These are phyloP conservation scores for Effrenium voratum DNA, from an alignment of 73 alveolate genomes.

Conservation along the genomic window DNA sequence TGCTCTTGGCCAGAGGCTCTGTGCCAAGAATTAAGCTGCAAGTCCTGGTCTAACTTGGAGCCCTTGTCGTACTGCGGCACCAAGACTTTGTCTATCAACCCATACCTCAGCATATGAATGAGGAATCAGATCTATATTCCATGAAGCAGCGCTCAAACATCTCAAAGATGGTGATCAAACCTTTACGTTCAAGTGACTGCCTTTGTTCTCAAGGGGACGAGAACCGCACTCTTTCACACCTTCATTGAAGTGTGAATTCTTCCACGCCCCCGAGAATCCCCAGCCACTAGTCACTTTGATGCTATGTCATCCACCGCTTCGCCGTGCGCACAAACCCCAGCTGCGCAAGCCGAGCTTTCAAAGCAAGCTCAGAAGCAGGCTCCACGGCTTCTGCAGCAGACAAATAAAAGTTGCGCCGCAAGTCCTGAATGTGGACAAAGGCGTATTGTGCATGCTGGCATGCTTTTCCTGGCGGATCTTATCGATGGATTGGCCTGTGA, in stretches of 20 bases:
- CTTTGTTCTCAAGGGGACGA: too few species aligned
- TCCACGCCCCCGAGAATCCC: too few species aligned
- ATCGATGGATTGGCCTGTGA: slow-evolving; percentile 58
- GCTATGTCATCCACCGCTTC: too few species aligned
- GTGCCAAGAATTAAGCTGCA: not conserved
- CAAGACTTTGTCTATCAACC: slow-evolving; percentile 72
- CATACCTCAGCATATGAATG: slow-evolving; percentile 26
- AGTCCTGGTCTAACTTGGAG: slow-evolving; percentile 64
- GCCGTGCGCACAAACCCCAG: too few species aligned
- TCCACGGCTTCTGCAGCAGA: slow-evolving; percentile 74
- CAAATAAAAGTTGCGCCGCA: slow-evolving; percentile 79
- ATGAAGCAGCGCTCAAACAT: too few species aligned
- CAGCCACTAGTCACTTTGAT: too few species aligned
- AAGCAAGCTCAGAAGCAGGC: slow-evolving; percentile 2
- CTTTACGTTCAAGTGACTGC: too few species aligned
- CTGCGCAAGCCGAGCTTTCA: not conserved
- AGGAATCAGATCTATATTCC: too few species aligned
- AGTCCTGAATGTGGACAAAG: slow-evolving; percentile 14
- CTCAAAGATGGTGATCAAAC: too few species aligned
- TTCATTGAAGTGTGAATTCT: too few species aligned
- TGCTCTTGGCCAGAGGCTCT: too few species aligned
- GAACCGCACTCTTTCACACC: too few species aligned
- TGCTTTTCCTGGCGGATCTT: slow-evolving; percentile 49
- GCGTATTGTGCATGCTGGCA: not conserved
- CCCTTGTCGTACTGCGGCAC: slow-evolving; percentile 80